phyloP scores from a whole-genome alignment of 768 basidiomycete species.

The Basidioascus undulatus region DNA sequence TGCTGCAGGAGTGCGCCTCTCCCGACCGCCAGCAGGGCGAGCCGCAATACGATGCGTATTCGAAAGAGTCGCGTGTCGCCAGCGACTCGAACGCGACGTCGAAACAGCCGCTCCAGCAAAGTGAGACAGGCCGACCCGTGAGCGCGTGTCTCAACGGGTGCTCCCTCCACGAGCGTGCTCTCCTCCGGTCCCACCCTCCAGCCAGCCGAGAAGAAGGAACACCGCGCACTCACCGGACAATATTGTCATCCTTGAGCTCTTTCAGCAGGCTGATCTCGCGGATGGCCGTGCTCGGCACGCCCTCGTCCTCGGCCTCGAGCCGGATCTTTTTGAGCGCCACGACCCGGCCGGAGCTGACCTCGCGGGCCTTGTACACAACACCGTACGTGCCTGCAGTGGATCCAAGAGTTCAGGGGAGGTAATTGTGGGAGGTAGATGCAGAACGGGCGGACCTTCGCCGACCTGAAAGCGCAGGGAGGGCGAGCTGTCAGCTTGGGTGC shows the following conservation, averaged over 20 bases:
- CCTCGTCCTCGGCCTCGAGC: slow-evolving; percentile 94
- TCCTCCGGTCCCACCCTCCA: no score
- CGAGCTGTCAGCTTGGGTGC: no score
- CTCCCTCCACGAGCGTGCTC: no score
- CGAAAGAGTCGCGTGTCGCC: no score
- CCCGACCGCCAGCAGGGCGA: no score
- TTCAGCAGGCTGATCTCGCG: slow-evolving; percentile 93
- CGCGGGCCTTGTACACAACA: slow-evolving; percentile 91
- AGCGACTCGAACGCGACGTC: no score
- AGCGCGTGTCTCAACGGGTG: no score
- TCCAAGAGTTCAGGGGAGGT: not conserved
- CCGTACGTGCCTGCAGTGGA: slow-evolving; percentile 67
- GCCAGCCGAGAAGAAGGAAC: not conserved
- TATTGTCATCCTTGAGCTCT: slow-evolving; percentile 85
- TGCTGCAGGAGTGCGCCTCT: no score
- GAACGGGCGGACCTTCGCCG: slow-evolving; percentile 7
- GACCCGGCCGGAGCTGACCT: slow-evolving; percentile 48
- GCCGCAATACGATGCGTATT: no score
- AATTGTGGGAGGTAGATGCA: not conserved
- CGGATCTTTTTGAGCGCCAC: slow-evolving; percentile 98
- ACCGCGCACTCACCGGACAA: slow-evolving; percentile 54
- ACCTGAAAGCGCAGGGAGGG: not conserved
- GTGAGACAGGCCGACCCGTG: no score
- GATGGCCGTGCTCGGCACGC: slow-evolving; percentile 92
- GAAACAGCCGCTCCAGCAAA: no score